These are phyloP conservation scores for Myxozyma neotropica DNA, from an alignment of 805 yeast genomes.

Conservation along the genomic window DNA sequence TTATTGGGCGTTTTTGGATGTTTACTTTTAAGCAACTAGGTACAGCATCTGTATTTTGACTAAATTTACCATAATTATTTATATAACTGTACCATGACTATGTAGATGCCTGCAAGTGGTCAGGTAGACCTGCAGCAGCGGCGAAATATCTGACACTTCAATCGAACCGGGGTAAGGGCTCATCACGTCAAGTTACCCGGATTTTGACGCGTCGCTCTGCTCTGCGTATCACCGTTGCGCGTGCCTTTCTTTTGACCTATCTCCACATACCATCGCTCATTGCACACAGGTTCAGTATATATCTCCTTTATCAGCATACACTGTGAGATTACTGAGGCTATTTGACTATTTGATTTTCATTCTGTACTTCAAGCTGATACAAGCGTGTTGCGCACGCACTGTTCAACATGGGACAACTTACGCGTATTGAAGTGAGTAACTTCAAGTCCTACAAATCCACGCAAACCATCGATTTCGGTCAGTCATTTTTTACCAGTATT, in stretches of 20 bases:
- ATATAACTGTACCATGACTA: too few relatives aligned
- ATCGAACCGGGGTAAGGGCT: background rate
- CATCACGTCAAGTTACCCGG: constrained; percentile 8
- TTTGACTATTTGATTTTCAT: background rate
- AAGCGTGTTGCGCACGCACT: background rate
- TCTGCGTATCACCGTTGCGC: background rate
- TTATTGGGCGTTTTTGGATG: too few relatives aligned
- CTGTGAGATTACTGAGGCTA: too few relatives aligned
- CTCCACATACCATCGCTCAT: too few relatives aligned
- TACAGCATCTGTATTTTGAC: too few relatives aligned
- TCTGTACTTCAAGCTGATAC: background rate
- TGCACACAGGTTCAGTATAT: too few relatives aligned
- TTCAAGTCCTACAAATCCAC: constrained; percentile 90
- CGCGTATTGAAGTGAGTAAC: constrained; percentile 76
- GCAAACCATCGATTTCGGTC: constrained; percentile 76
- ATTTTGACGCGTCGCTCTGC: background rate
- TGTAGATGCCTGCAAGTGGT: too few relatives aligned
- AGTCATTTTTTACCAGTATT: constrained; percentile 76
- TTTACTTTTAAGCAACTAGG: too few relatives aligned
- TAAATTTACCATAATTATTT: too few relatives aligned
- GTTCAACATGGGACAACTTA: constrained; percentile 71
- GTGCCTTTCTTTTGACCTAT: background rate
- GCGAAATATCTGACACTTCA: background rate
- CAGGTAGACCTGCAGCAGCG: too few relatives aligned
- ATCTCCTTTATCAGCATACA: too few relatives aligned